Evolutionary conservation across 106 monocot species (phyloP).

Genomic region (Dioscorea zingiberensis): DNA sequence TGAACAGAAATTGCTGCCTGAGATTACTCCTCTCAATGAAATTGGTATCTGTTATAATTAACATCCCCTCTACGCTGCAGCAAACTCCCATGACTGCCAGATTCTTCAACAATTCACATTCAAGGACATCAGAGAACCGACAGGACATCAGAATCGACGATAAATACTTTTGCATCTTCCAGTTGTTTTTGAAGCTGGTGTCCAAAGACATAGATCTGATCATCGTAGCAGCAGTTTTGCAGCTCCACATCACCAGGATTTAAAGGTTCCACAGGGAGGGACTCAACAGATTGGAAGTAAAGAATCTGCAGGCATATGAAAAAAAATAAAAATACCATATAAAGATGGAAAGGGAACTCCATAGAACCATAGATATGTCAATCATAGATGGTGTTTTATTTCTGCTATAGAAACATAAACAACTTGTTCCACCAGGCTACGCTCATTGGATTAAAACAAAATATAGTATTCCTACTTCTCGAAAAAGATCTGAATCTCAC

Average conservation of each 20-base stretch:
- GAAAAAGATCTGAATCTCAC: too few relatives aligned
- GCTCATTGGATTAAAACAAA: too few relatives aligned
- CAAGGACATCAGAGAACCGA: slow-evolving; percentile 85
- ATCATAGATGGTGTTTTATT: too few relatives aligned
- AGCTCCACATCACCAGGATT: too few relatives aligned
- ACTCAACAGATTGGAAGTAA: slow-evolving; percentile 77
- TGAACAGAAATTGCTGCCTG: slow-evolving; percentile 89
- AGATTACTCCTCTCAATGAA: slow-evolving; percentile 98
- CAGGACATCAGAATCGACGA: too few relatives aligned
- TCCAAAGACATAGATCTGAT: too few relatives aligned
- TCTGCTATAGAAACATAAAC: too few relatives aligned
- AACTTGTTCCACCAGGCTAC: too few relatives aligned
- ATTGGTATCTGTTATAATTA: slow-evolving; percentile 91
- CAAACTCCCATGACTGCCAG: slow-evolving; percentile 88
- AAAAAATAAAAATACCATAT: not conserved
- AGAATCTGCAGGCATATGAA: slow-evolving; percentile 40
- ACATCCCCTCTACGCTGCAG: slow-evolving; percentile 61
- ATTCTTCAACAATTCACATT: slow-evolving; percentile 94
- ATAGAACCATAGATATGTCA: not conserved
- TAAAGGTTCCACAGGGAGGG: too few relatives aligned
- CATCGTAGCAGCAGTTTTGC: too few relatives aligned
- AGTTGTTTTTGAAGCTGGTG: slow-evolving; percentile 65
- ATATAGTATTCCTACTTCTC: too few relatives aligned
- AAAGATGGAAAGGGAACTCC: not conserved
- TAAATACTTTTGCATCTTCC: slow-evolving; percentile 78